These are phyloP conservation scores for Neurospora cerealis DNA, from an alignment of 495 filamentous ascomycete genomes.

Conservation along the genomic window DNA sequence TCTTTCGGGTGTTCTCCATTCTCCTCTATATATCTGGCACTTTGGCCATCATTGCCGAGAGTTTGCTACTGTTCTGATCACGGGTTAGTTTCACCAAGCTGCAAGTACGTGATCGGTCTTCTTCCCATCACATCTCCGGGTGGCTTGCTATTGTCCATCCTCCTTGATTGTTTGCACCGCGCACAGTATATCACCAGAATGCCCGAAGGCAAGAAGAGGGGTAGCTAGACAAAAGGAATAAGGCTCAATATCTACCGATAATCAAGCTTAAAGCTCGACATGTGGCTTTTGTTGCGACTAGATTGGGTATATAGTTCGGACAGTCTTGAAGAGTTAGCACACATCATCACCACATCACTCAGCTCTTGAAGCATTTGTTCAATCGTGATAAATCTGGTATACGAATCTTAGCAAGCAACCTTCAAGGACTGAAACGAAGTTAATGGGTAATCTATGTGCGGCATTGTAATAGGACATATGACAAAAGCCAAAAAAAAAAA, in stretches of 20 bases:
- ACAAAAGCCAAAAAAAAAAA: background rate
- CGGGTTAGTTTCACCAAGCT: background rate
- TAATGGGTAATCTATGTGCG: no score
- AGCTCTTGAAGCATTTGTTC: no score
- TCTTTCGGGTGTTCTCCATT: background rate
- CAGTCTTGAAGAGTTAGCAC: no score
- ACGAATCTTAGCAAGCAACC: no score
- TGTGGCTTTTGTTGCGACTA: background rate
- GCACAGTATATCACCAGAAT: background rate
- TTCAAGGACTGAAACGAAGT: no score
- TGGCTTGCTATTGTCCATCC: background rate
- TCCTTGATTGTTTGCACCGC: background rate
- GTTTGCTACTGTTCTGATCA: background rate
- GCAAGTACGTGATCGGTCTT: background rate
- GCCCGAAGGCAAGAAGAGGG: background rate
- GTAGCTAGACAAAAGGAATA: background rate
- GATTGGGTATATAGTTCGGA: background rate
- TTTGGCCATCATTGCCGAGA: background rate
- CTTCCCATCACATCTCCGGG: no score
- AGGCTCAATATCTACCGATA: background rate
- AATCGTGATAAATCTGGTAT: no score
- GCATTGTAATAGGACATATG: no score
- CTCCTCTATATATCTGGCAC: background rate
- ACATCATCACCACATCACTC: no score
- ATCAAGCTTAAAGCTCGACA: background rate